Evolutionary conservation across 139 green algal species (phyloP), one percentile per base, ranked within the genome.

Genomic region (Chlamydomonas incerta): DNA sequence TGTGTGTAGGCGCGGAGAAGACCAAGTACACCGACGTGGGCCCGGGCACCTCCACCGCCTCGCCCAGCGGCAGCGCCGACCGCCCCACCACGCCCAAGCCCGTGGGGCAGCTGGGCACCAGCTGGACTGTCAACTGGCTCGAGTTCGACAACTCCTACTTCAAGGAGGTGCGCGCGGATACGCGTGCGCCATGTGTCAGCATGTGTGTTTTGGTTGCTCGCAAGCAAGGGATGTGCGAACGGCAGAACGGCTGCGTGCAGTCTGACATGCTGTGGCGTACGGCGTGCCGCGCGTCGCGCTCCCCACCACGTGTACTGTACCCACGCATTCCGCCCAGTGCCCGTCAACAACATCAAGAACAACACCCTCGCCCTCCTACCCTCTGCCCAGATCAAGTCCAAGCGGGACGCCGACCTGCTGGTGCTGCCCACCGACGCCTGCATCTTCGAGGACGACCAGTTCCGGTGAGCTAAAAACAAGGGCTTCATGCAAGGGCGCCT

Each of bases 41-140:
- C 3, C 95, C 96, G 6, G 96, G 96, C 60, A 92, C 72, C 2
- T 87, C 86, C 3, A 96, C 95, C 47, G 79, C 79, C 63, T 47
- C 23, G n/a, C 79, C 79, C 63, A 58, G 23, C 10, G 79, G 79
- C 24, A 4, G 62, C 0, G 41, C 79, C 47, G 66, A 85, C 66
- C 79, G 79, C 11, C 79, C 79, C 11, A 33, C 37, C 11, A 85
- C 79, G 20, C 65, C 79, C 47, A 75, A 75, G 46, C 79, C 79
- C 14, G 66, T 74, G 21, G 79, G 60, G 4, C 31, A 23, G 20
- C 55, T 24, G 55, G 55, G 55, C 8, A 62, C 55, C 9, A 28
- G 20, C 35, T 99, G 96, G 96, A 99, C 96, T 2, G 76, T 87
- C 26, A 90, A 99, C 68, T 99, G 96, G 96, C 93, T 99, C 0